Conservation (phyloP, 495 filamentous ascomycete species). For the Penicillium atrosanguineum region DNA sequence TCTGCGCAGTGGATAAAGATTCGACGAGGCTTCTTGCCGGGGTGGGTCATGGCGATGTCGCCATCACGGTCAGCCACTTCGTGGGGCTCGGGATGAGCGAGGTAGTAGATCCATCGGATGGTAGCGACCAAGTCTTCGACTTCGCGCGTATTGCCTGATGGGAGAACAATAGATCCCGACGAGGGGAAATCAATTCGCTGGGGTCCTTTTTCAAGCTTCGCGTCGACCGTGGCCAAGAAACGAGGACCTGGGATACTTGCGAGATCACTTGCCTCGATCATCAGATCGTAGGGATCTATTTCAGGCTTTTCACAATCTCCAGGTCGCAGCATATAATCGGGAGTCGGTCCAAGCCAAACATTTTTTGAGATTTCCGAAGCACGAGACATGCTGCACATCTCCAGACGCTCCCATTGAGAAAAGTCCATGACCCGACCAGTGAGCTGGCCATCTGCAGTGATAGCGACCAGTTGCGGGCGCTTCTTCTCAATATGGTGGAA, state of each 20-base stretch:
- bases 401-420: slow-evolving; percentile 79
- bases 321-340: slow-evolving; percentile 54
- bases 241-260: slow-evolving; percentile 61
- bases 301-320: slow-evolving; percentile 20
- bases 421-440: slow-evolving; percentile 88
- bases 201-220: slow-evolving; percentile 52
- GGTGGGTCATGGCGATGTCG: slow-evolving; percentile 50
- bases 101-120: slow-evolving; percentile 83
- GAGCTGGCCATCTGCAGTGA: slow-evolving; percentile 67
- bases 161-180: slow-evolving; percentile 82
- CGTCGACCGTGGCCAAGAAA: slow-evolving; percentile 56
- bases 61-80: slow-evolving; percentile 53
- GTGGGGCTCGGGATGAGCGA: slow-evolving; percentile 58
- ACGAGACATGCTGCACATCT: slow-evolving; percentile 92
- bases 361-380: slow-evolving; percentile 84
- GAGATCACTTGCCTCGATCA: slow-evolving; percentile 84
- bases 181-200: slow-evolving; percentile 83
- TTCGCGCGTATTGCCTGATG: slow-evolving; percentile 74
- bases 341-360: slow-evolving; percentile 88
- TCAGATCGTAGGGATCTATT: slow-evolving; percentile 57
- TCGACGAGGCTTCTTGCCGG: slow-evolving; percentile 48
- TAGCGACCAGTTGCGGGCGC: slow-evolving; percentile 67
- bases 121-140: slow-evolving; percentile 79
- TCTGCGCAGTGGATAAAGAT: slow-evolving; percentile 91
- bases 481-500: slow-evolving; percentile 73